Evolutionary conservation across 306 rosid species (phyloP), one percentile per base, ranked within the genome.

Genomic region (Quercus glauca): DNA sequence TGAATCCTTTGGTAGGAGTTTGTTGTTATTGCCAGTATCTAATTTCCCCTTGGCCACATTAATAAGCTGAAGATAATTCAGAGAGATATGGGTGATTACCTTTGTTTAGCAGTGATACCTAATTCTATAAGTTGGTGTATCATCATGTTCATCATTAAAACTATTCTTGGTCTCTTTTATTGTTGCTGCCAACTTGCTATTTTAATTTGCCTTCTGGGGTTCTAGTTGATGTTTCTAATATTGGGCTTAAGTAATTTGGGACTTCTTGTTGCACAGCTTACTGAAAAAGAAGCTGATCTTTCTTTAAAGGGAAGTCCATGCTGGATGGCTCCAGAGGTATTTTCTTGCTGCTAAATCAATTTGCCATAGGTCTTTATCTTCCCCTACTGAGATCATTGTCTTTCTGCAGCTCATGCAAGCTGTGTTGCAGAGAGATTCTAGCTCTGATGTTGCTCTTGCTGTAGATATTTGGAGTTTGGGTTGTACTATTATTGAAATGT

Each of bases 261-360:
- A 81, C 83, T 51, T 82, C 61, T 55, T 86, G 78, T 75, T 86
- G 69, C 68, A 71, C 91, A 95, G 99, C 88, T 93, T 64, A 89
- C 92, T 31, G 98, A 96, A 53, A 94, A 90, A 72, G 37, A 7
- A 33, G 91, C 91, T 17, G 89, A 89, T 79, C 98, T 95, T 29
- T 80, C 98, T 95, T 35, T 95, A 55, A 93, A 88, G 85, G 98
- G 99, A 82, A 95, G 99, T 80, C 98, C 99, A 61, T 93, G 91
- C 82, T 95, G 99, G 99, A 93, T 95, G 98, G 99, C 98, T 81
- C 99, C 98, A 60, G 99, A 95, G 99, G 99, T 95, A 90, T 53
- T 75, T 70, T 76, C 74, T 79, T 80, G 58, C 73, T 49, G 76
- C 52, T 55, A 67, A 75, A 51, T 49, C 49, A 76, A 57, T 76